phyloP scores from a whole-genome alignment of 768 basidiomycete genomes.

The Lentinula lateritia region DNA sequence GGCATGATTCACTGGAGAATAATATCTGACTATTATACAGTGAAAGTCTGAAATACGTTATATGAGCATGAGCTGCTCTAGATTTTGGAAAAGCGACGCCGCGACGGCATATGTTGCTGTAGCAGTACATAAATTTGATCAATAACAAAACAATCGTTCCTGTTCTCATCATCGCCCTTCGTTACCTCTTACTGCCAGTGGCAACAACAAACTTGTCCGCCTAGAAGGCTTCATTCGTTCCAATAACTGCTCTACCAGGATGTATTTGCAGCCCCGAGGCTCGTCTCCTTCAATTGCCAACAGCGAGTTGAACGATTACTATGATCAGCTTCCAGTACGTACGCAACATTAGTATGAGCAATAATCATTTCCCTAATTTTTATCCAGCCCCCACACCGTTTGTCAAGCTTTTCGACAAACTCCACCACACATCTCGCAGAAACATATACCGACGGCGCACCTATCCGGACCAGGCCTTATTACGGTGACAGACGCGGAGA shows the following conservation, averaged over 20 bases:
- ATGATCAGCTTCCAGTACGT: slow-evolving; percentile 1
- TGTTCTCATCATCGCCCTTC: not conserved
- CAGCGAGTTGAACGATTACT: slow-evolving; percentile 4
- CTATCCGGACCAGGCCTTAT: not conserved
- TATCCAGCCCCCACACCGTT: slow-evolving; percentile 1
- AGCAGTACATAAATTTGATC: not conserved
- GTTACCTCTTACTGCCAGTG: not conserved
- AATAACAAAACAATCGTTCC: not conserved
- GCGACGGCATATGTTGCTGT: not conserved
- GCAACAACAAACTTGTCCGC: not conserved
- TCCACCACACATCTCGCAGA: not conserved
- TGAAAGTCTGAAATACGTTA: too few relatives aligned
- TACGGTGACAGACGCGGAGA: slow-evolving; percentile 3
- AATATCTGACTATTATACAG: not conserved
- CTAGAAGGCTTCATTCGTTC: slow-evolving; percentile 1
- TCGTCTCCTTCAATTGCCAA: not conserved
- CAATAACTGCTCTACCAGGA: slow-evolving; percentile 4
- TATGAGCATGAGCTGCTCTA: too few relatives aligned
- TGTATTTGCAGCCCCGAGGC: slow-evolving; percentile 1
- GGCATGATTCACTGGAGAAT: not conserved
- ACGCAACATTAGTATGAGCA: not conserved
- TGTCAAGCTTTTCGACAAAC: not conserved
- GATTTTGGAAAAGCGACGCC: too few relatives aligned
- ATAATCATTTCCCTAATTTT: not conserved
- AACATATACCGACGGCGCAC: not conserved